Percentiles rank a stretch among this genome's conserved stretches.
phyloP scores from a whole-genome alignment of 2,329 filamentous ascomycete species.

The Exophiala bonariae region DNA sequence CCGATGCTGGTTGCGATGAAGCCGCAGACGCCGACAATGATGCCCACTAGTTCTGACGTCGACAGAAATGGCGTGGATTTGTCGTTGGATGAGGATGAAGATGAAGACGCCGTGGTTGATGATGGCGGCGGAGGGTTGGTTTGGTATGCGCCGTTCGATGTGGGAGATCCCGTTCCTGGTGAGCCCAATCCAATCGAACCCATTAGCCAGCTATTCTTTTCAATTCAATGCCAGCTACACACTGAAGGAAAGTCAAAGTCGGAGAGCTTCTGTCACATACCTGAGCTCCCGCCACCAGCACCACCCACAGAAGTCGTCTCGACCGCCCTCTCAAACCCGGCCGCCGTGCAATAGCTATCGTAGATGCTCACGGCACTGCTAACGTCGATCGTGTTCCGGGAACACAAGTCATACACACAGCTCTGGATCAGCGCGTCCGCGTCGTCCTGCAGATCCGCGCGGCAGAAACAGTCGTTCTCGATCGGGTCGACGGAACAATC shows the following conservation, averaged over 20 bases:
- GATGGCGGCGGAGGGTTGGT: too few species aligned
- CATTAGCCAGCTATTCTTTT: too few species aligned
- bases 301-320: background rate
- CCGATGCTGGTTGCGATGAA: background rate
- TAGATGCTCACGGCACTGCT: background rate
- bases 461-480: slow-evolving; percentile 1
- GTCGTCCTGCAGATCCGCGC: background rate
- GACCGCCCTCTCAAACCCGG: background rate
- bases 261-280: slow-evolving; percentile 7
- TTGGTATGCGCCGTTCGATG: too few species aligned
- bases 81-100: too few species aligned
- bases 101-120: too few species aligned
- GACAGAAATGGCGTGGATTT: too few species aligned
- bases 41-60: background rate
- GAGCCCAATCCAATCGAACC: too few species aligned
- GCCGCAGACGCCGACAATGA: background rate
- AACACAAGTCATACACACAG: background rate
- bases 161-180: too few species aligned
- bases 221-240: too few species aligned
- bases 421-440: background rate
- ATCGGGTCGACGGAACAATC: background rate
- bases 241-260: too few species aligned
- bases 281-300: background rate
- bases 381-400: background rate
- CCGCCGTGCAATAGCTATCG: background rate